Base-by-base conservation (phyloP, 2,329 filamentous ascomycete species). In the Apiospora saccharicola region DNA sequence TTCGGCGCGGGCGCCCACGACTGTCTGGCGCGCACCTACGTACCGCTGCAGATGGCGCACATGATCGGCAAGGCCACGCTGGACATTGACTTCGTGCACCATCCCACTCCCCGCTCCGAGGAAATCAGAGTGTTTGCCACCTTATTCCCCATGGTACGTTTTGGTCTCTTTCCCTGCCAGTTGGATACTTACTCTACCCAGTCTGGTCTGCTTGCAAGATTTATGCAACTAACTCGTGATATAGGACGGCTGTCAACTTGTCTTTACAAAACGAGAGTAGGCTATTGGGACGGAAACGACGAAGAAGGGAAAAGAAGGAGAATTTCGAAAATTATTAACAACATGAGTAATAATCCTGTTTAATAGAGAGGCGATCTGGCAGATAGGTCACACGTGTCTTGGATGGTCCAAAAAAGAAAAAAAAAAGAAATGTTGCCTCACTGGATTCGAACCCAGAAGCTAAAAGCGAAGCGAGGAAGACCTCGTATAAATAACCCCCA, bases 1-100 rank as follows among this genome's bases (percentile, higher is more conserved):
- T 89, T 89, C 75, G 87, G 87, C 1, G 81, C 86, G 0, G 87
- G 87, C 0, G 75, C 86, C 0, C 87, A 89, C 73, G 84, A 87
- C 34, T 88, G 86, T 72, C 80, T 88, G 1, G 86, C 86, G 0
- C 79, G 82, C 67, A 82, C 80, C 70, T 89, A 88, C 72, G 86
- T 88, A 19, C 86, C 85, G 14, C 79, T 89, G 0, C 82, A 83
- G 0, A 85, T 89, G 85, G 83, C 85, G 0, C 83, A 78, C 2
- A 87, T 88, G 85, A 86, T 88, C 77, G 86, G 86, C 1, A 88
- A 87, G 75, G 87, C 86, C 0, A 78, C 83, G 6, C 51, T 89
- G 71, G 85, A 88, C 71, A 72, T 88, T 0, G 84, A 88, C 69
- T 88, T 86, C 86, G 77, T 76, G 67, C 87, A 88, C 75, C 82